Base-by-base conservation (phyloP, 305 asterid species). In the Lippia alba region DNA sequence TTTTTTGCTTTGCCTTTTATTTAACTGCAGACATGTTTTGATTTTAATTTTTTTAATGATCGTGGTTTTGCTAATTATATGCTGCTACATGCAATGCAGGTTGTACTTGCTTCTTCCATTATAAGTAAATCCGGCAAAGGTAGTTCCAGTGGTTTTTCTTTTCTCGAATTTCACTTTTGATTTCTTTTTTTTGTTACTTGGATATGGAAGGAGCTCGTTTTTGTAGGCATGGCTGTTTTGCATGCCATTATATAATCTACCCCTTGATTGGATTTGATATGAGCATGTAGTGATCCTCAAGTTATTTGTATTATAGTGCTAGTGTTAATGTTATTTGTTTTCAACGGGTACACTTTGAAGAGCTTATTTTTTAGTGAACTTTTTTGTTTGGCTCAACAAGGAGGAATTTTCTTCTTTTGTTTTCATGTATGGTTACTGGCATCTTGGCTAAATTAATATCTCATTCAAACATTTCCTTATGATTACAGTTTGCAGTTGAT, bases 71-170 rank as follows among this genome's bases (percentile, higher is more conserved):
- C 53, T 64, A 56, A 44, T 59, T 57, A 24, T 69, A 16, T 56
- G 2, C 8, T 67, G 58, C 34, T 64, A 61, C 65, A 24, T 51
- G n/a, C 57, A 57, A 64, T 78, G 82, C 88, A 92, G 98, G 98
- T 91, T 74, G 92, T 92, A 72, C 89, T 92, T 12, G 95, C 97
- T 40, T 97, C 97, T 62, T 87, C 96, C 6, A 87, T 92, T 48
- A 84, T 85, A 24, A 85, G 86, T 68, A 92, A 92, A 88, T 84
- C 97, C 24, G 98, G 98, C 71, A 90, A 91, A 85, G 95, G 98
- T 87, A 75, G 84, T 71, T 73, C 67, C 49, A 20, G 36, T 39
- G 48, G 73, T 51, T 34, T 12, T 74, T 60, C 41, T 6, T 56
- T 70, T 73, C 70, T 14, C 20, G 5, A 45, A 15, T 53, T 19